phyloP scores from a whole-genome alignment of 495 filamentous ascomycete species.

The Neurospora sp. region DNA sequence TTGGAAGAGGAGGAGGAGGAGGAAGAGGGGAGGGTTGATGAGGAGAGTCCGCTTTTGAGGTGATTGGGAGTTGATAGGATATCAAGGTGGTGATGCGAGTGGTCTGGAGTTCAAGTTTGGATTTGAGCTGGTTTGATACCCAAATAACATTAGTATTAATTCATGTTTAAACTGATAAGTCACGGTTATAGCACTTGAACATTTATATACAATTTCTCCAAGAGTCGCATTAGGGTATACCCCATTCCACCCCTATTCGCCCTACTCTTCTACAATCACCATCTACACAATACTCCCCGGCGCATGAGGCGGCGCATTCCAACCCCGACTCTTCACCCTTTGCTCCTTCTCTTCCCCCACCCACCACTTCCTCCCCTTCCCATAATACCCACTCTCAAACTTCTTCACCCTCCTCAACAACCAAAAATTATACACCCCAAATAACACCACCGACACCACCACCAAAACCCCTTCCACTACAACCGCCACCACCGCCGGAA shows the following conservation, averaged over 20 bases:
- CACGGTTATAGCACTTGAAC: not conserved
- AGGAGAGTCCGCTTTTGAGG: slow-evolving; percentile 15
- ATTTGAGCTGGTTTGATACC: not conserved
- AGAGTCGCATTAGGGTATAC: too few relatives aligned
- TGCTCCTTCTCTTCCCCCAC: not conserved
- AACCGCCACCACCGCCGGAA: slow-evolving; percentile 33
- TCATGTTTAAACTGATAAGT: not conserved
- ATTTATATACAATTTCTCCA: too few relatives aligned
- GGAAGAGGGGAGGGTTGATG: not conserved
- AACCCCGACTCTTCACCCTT: not conserved
- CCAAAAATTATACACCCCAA: slow-evolving; percentile 26
- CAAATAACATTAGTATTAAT: not conserved
- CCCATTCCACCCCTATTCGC: not conserved
- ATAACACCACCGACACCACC: slow-evolving; percentile 15
- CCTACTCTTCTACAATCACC: not conserved
- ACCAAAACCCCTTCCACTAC: slow-evolving; percentile 17
- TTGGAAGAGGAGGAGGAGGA: not conserved
- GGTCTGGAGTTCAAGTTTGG: not conserved
- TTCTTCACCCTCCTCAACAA: slow-evolving; percentile 22
- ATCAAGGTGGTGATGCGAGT: not conserved
- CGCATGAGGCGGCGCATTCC: slow-evolving; percentile 3
- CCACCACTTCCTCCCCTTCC: not conserved
- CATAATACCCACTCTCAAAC: not conserved
- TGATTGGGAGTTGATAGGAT: not conserved
- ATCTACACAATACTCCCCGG: slow-evolving; percentile 14